phyloP scores from a whole-genome alignment of 2,329 filamentous ascomycete genomes.

The Blastomyces emzantsi region DNA sequence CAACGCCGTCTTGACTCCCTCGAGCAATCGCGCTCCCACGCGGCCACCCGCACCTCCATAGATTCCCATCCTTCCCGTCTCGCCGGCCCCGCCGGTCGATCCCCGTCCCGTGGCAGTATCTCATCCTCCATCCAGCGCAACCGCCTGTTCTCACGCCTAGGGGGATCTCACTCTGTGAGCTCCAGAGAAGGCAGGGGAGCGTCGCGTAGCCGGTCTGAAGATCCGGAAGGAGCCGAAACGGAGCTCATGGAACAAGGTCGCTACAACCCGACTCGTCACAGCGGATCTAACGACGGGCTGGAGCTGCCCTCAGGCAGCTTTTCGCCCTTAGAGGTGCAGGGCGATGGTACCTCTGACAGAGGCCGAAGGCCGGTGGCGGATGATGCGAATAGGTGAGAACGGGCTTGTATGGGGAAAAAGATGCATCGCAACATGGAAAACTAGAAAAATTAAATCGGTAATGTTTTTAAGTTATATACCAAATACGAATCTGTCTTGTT shows the following conservation, averaged over 20 bases:
- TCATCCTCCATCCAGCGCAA: slow-evolving; percentile 44
- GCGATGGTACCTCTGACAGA: slow-evolving; percentile 4
- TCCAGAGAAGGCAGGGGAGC: background rate
- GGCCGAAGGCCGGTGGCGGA: background rate
- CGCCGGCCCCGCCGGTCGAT: slow-evolving; percentile 5
- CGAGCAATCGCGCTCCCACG: slow-evolving; percentile 16
- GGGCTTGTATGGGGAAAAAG: background rate
- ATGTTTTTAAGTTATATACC: no score
- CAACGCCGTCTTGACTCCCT: slow-evolving; percentile 17
- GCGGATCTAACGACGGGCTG: background rate
- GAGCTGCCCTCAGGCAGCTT: slow-evolving; percentile 19
- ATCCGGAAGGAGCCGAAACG: slow-evolving; percentile 23
- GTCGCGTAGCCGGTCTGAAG: background rate
- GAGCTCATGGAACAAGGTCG: slow-evolving; percentile 42
- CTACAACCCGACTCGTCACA: slow-evolving; percentile 26
- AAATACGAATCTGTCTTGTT: no score
- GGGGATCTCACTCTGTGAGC: slow-evolving; percentile 22
- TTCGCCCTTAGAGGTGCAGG: slow-evolving; percentile 17
- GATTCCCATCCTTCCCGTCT: slow-evolving; percentile 19
- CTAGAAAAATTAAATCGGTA: no score
- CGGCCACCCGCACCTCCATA: slow-evolving; percentile 18
- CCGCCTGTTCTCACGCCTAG: slow-evolving; percentile 51
- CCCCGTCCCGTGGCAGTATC: slow-evolving; percentile 20
- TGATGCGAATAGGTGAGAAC: background rate
- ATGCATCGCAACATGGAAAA: no score